Conservation (phyloP, 306 rosid genomes). For the Hylodesmum podocarpum region DNA sequence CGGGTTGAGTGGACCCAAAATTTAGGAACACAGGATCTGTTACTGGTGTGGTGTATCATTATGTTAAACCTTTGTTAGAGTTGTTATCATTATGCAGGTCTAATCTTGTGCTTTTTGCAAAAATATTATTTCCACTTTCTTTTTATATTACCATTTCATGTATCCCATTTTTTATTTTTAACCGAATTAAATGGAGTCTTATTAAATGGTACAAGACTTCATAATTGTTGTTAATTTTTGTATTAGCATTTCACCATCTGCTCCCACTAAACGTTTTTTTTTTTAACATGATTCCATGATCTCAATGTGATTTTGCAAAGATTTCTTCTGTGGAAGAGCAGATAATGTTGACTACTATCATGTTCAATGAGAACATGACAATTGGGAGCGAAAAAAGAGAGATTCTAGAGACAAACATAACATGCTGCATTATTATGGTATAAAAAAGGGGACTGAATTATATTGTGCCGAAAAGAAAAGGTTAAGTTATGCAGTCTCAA, state of each 20-base stretch:
- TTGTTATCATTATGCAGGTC: constrained; percentile 37
- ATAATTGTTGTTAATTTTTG: no score
- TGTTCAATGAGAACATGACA: constrained; percentile 25
- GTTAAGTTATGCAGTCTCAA: neutral
- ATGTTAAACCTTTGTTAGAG: constrained; percentile 43
- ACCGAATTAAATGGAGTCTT: no score
- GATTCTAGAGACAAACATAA: constrained; percentile 40
- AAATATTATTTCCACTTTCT: neutral
- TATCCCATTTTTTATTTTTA: no score
- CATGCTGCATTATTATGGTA: constrained; percentile 29
- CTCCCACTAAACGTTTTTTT: constrained; percentile 30
- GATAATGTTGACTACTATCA: constrained; percentile 38
- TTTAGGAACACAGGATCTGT: constrained; percentile 62
- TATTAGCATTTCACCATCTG: constrained; percentile 37
- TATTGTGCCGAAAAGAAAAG: neutral
- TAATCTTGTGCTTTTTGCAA: constrained; percentile 26
- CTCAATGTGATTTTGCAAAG: neutral
- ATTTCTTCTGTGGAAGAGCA: constrained; percentile 25
- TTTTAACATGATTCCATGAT: neutral
- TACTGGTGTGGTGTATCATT: constrained; percentile 60
- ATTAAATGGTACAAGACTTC: no score
- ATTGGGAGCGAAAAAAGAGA: neutral
- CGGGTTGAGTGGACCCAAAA: constrained; percentile 73
- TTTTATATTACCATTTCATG: constrained; percentile 27
- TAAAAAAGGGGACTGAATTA: constrained; percentile 4